Percentiles rank a stretch among this genome's conserved stretches.
Evolutionary conservation across 345 rosid species (phyloP).

Genomic region (Eutrema japonicum): DNA sequence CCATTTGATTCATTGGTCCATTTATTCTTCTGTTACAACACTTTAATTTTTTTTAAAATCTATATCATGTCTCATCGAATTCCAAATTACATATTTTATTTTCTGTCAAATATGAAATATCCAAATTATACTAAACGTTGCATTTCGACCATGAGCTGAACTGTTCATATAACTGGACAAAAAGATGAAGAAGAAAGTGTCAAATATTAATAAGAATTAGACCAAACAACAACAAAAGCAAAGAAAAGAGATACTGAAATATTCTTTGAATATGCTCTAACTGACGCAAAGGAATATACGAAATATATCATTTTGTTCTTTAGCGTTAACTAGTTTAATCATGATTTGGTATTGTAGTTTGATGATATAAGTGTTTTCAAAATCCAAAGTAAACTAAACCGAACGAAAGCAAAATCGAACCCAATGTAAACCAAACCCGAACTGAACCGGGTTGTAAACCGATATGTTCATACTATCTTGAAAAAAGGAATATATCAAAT

Average conservation of each 20-base stretch:
- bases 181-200: not conserved
- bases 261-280: constrained; percentile 32
- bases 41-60: no score
- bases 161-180: not conserved
- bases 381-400: not conserved
- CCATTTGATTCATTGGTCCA: constrained; percentile 16
- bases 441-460: constrained; percentile 1
- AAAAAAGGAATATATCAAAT: not conserved
- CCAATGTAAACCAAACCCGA: not conserved
- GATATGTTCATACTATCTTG: not conserved
- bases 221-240: no score
- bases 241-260: not conserved
- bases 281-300: constrained; percentile 10
- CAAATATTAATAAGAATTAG: no score
- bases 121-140: not conserved
- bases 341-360: not conserved
- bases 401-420: not conserved
- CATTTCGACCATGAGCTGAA: not conserved
- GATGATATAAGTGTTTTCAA: not conserved
- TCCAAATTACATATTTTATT: not conserved
- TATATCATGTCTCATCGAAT: not conserved
- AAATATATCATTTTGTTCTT: not conserved
- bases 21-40: constrained; percentile 12
- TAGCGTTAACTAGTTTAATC: not conserved
- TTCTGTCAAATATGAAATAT: not conserved